phyloP scores from a whole-genome alignment of 2,329 filamentous ascomycete genomes.

The Tympanopsis confertula region DNA sequence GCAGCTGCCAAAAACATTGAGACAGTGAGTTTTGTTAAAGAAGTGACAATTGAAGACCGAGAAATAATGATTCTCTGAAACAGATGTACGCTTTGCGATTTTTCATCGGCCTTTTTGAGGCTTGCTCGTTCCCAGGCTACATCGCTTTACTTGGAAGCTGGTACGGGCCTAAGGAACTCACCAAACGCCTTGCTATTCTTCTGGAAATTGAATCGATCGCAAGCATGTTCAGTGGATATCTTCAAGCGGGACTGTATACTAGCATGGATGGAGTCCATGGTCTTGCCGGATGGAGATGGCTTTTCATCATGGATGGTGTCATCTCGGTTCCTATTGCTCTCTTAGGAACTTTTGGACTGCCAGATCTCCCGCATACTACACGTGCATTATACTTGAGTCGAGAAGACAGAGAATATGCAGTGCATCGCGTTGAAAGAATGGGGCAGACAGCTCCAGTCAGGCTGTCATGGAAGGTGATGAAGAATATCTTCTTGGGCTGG shows the following conservation, averaged over 20 bases:
- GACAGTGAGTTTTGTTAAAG: too few species aligned
- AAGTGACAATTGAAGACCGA: too few species aligned
- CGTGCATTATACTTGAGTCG: conserved; percentile 7
- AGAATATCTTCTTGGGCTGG: conserved; percentile 7
- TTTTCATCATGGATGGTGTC: conserved; percentile 2
- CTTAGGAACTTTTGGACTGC: background rate
- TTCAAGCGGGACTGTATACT: background rate
- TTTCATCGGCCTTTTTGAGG: conserved; percentile 16
- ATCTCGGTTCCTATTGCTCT: conserved; percentile 1
- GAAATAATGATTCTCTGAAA: conserved; percentile 4
- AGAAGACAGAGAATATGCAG: conserved; percentile 7
- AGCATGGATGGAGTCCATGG: conserved; percentile 1
- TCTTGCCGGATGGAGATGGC: conserved; percentile 1
- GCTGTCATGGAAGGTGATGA: conserved; percentile 5
- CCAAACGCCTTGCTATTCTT: conserved; percentile 15
- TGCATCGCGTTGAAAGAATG: conserved; percentile 10
- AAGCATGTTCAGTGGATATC: conserved; percentile 10
- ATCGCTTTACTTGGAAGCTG: conserved; percentile 15
- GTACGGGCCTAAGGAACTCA: conserved; percentile 15
- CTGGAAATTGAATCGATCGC: conserved; percentile 11
- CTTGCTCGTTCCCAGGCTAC: conserved; percentile 12
- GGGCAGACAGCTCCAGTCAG: conserved; percentile 7
- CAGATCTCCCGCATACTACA: conserved; percentile 2
- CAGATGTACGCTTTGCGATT: conserved; percentile 15
- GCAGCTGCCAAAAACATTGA: conserved; percentile 11